These are phyloP conservation scores for Alternaria sp. DNA, from an alignment of 2,329 filamentous ascomycete species.

Conservation along the genomic window DNA sequence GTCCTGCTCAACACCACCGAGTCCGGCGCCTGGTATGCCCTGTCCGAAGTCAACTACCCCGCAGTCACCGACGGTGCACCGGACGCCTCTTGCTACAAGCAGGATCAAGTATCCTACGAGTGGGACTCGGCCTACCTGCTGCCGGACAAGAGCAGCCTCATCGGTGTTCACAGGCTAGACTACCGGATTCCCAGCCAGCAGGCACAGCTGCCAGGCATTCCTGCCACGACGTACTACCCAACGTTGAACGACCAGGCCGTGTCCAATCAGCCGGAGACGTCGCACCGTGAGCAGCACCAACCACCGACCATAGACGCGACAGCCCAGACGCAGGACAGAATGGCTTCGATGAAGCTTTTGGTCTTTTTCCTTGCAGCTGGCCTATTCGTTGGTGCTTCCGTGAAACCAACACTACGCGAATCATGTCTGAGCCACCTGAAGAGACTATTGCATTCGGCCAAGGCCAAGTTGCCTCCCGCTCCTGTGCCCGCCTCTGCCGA, in stretches of 20 bases:
- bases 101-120: constrained; percentile 27
- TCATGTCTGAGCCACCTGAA: constrained; percentile 23
- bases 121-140: constrained; percentile 38
- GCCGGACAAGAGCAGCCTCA: constrained; percentile 44
- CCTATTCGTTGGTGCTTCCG: constrained; percentile 18
- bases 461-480: constrained; percentile 12
- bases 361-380: constrained; percentile 16
- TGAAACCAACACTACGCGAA: constrained; percentile 19
- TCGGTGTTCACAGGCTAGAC: constrained; percentile 50
- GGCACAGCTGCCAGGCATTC: constrained; percentile 30
- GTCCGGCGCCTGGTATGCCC: constrained; percentile 89
- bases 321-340: constrained; percentile 20
- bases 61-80: constrained; percentile 75
- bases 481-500: constrained; percentile 13
- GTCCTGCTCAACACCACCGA: constrained; percentile 88
- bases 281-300: constrained; percentile 22
- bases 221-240: constrained; percentile 32
- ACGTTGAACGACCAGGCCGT: constrained; percentile 27
- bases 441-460: constrained; percentile 16
- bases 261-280: constrained; percentile 28
- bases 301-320: constrained; percentile 29
- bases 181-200: constrained; percentile 28
- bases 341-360: constrained; percentile 9
- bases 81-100: constrained; percentile 62
- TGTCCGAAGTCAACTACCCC: constrained; percentile 87